These are phyloP conservation scores for Podospora pseudopauciseta DNA, from an alignment of 495 filamentous ascomycete genomes.

Conservation along the genomic window DNA sequence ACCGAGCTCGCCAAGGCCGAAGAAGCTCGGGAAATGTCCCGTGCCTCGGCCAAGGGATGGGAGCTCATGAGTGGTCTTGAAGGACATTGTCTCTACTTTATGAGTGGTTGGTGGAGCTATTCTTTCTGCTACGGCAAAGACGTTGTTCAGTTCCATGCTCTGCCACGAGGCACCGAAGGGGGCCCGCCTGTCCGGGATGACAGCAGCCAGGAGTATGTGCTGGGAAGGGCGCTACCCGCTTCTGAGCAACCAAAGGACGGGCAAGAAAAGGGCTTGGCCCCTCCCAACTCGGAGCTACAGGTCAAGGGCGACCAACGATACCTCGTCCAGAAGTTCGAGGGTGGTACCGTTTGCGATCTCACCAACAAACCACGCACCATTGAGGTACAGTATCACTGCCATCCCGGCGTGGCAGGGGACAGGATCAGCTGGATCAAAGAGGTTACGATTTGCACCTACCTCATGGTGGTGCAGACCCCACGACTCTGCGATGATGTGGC, in stretches of 20 bases:
- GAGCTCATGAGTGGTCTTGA: conserved; percentile 87
- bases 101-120: conserved; percentile 96
- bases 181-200: conserved; percentile 71
- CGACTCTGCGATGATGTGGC: conserved; percentile 89
- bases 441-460: conserved; percentile 84
- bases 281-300: conserved; percentile 63
- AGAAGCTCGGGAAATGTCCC: conserved; percentile 77
- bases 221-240: conserved; percentile 55
- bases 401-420: conserved; percentile 68
- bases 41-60: conserved; percentile 80
- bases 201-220: conserved; percentile 70
- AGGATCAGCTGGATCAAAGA: conserved; percentile 95
- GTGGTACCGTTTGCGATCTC: conserved; percentile 88
- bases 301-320: conserved; percentile 82
- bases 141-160: conserved; percentile 88
- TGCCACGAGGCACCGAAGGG: conserved; percentile 59
- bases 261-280: conserved; percentile 24
- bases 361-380: conserved; percentile 81
- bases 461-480: conserved; percentile 93
- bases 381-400: conserved; percentile 92
- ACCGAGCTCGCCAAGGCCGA: conserved; percentile 63
- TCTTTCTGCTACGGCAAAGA: conserved; percentile 87
- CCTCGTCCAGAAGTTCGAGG: conserved; percentile 79
- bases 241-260: conserved; percentile 22
- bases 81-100: conserved; percentile 83